Evolutionary conservation across 345 rosid species (phyloP).

Genomic region (Salix brachista): DNA sequence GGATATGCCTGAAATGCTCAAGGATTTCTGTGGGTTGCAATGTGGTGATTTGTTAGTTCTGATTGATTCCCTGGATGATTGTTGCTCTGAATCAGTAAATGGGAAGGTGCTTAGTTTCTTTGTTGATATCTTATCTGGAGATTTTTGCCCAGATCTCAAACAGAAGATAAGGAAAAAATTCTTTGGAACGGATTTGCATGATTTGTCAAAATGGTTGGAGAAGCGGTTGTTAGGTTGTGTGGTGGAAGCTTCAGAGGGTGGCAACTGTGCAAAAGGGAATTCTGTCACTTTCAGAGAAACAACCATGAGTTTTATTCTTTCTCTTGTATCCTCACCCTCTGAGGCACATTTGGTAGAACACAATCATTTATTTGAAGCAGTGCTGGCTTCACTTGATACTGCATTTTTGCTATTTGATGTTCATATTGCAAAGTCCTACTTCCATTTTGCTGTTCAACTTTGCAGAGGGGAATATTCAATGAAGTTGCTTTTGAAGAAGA

Average conservation of each 20-base stretch:
- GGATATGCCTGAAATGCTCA: slow-evolving; percentile 39
- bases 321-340: slow-evolving; percentile 49
- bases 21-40: slow-evolving; percentile 43
- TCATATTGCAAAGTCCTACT: slow-evolving; percentile 67
- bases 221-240: slow-evolving; percentile 71
- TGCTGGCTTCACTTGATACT: slow-evolving; percentile 62
- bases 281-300: slow-evolving; percentile 72
- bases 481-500: slow-evolving; percentile 66
- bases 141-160: slow-evolving; percentile 51
- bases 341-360: slow-evolving; percentile 46
- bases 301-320: slow-evolving; percentile 64
- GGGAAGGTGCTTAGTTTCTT: slow-evolving; percentile 77
- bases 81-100: slow-evolving; percentile 70
- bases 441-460: slow-evolving; percentile 74
- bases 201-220: slow-evolving; percentile 83
- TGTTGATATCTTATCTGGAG: slow-evolving; percentile 71
- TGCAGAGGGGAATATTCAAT: slow-evolving; percentile 58
- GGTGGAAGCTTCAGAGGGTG: slow-evolving; percentile 46
- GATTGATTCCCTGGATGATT: slow-evolving; percentile 62
- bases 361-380: slow-evolving; percentile 78
- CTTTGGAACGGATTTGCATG: slow-evolving; percentile 57
- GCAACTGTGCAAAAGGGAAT: slow-evolving; percentile 51
- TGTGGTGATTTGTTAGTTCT: slow-evolving; percentile 70
- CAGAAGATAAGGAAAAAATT: slow-evolving; percentile 55
- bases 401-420: slow-evolving; percentile 81